These are phyloP conservation scores for Colletotrichum sp. DNA, from an alignment of 2,329 filamentous ascomycete species.

Conservation along the genomic window DNA sequence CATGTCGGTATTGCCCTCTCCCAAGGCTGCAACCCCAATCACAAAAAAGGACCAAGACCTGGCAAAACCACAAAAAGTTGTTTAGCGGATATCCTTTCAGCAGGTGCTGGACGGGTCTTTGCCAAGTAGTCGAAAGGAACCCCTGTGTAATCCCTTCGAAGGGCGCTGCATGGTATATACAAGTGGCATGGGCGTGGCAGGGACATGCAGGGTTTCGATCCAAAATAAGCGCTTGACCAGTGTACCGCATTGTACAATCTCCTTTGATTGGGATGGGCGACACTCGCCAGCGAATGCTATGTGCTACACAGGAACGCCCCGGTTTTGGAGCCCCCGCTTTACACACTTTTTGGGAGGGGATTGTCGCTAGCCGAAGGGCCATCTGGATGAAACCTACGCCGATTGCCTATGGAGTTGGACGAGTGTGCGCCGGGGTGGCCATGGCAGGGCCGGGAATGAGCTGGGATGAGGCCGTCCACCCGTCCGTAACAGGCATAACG, in stretches of 20 bases:
- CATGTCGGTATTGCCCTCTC: background rate
- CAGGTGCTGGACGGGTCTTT: background rate
- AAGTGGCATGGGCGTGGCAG: background rate
- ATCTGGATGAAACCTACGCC: background rate
- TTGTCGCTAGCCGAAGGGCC: background rate
- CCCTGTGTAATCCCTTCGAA: background rate
- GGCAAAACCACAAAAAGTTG: background rate
- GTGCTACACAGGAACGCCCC: background rate
- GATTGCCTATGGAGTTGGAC: background rate
- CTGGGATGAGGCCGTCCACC: background rate
- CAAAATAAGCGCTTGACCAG: constrained; percentile 7
- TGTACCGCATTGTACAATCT: constrained; percentile 1
- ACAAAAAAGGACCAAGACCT: background rate
- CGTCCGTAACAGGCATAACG: background rate
- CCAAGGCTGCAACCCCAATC: background rate
- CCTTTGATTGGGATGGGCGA: constrained; percentile 17
- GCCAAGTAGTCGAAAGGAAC: background rate
- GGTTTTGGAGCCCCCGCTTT: background rate
- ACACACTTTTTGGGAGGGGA: background rate
- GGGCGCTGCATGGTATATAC: background rate
- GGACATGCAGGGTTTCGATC: background rate
- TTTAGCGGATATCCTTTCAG: background rate
- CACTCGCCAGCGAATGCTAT: background rate
- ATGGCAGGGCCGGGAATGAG: background rate
- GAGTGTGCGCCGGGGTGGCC: background rate